Evolutionary conservation across 192 early-diverging fungal genomes (phyloP).

Genomic region (Backusella tarrabulga): DNA sequence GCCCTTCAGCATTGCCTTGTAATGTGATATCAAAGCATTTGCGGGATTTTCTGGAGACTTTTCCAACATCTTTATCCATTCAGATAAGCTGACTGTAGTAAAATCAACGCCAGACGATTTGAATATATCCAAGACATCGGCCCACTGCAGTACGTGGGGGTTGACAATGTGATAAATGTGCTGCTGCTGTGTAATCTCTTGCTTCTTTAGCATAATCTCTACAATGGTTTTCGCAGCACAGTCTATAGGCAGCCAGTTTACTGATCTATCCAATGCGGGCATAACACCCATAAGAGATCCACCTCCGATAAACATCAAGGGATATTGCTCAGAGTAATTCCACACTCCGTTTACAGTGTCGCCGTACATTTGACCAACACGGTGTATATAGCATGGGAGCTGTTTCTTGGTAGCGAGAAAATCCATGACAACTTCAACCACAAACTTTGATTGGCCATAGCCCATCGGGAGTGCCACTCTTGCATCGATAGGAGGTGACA

Average conservation of each 20-base stretch:
- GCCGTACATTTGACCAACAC: constrained; percentile 33
- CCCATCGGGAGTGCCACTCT: constrained; percentile 24
- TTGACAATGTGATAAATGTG: constrained; percentile 28
- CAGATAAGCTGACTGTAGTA: not conserved
- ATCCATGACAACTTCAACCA: constrained; percentile 23
- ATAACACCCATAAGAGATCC: constrained; percentile 18
- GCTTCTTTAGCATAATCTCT: constrained; percentile 12
- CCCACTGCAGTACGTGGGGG: constrained; percentile 23
- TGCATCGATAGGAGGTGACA: constrained; percentile 14
- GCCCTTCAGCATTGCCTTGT: not conserved
- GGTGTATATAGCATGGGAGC: constrained; percentile 20
- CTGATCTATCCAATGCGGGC: constrained; percentile 10
- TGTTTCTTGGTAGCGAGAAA: constrained; percentile 17
- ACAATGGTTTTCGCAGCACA: constrained; percentile 17
- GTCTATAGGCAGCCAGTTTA: constrained; percentile 35
- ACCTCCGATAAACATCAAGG: constrained; percentile 29
- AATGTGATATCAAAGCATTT: constrained; percentile 17
- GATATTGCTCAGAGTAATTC: constrained; percentile 26
- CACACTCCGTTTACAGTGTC: constrained; percentile 28
- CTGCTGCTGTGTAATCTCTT: not conserved
- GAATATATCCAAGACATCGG: constrained; percentile 4
- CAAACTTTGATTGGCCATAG: constrained; percentile 31
- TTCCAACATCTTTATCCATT: constrained; percentile 18
- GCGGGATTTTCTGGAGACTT: constrained; percentile 28
- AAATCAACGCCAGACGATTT: constrained; percentile 19